phyloP scores from a whole-genome alignment of 345 rosid genomes.

The Noccaea bulbosa region DNA sequence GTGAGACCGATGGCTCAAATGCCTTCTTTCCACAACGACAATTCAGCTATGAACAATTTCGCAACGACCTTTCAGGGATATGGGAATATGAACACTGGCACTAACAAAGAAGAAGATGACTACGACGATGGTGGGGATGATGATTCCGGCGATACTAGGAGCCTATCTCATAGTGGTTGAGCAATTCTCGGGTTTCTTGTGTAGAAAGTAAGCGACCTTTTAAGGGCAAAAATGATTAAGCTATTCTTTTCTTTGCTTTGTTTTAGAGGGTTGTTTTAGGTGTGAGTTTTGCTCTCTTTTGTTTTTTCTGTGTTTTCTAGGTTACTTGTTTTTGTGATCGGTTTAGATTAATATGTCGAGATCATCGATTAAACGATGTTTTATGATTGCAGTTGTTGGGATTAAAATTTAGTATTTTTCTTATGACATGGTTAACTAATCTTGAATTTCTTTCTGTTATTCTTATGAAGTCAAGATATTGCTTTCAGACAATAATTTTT shows the following conservation, averaged over 20 bases:
- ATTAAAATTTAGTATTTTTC: conserved; percentile 7
- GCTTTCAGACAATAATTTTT: neutral
- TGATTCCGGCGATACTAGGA: conserved; percentile 57
- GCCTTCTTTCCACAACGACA: conserved; percentile 49
- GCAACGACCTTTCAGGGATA: conserved; percentile 42
- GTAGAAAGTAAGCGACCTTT: conserved; percentile 34
- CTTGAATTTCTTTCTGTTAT: neutral
- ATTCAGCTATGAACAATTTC: conserved; percentile 45
- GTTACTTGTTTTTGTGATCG: conserved; percentile 11
- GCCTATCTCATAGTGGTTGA: conserved; percentile 54
- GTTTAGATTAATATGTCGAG: conserved; percentile 31
- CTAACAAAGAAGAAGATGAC: conserved; percentile 36
- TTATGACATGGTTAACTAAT: neutral
- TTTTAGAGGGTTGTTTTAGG: conserved; percentile 34
- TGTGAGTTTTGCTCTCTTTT: neutral
- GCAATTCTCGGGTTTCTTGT: conserved; percentile 21
- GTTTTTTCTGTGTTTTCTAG: conserved; percentile 20
- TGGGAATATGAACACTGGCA: conserved; percentile 41
- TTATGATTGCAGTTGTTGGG: conserved; percentile 16
- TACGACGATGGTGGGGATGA: conserved; percentile 50
- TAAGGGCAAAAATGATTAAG: conserved; percentile 14
- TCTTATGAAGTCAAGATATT: neutral
- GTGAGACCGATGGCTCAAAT: conserved; percentile 53
- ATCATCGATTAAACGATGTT: conserved; percentile 20
- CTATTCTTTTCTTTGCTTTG: conserved; percentile 9